phyloP scores from a whole-genome alignment of 176 grass and related monocot genomes.

The Carex pumila region DNA sequence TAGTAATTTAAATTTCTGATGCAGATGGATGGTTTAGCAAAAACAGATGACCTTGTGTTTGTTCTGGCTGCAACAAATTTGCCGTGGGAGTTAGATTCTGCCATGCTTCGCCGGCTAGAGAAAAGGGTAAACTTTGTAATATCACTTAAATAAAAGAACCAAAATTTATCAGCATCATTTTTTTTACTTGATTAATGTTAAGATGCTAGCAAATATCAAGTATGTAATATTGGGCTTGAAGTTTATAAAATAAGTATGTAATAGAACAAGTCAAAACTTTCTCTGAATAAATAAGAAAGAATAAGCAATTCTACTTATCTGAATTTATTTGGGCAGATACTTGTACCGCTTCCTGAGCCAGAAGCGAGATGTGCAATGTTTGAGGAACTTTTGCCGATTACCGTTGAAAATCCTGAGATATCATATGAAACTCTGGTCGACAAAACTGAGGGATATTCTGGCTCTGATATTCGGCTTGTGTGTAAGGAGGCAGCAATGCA shows the following conservation, averaged over 20 bases:
- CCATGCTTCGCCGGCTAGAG: slow-evolving; percentile 88
- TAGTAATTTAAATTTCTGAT: slow-evolving; percentile 23
- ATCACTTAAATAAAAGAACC: neutral
- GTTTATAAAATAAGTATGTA: neutral
- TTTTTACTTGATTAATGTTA: neutral
- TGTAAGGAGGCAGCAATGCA: slow-evolving; percentile 99
- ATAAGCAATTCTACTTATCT: neutral
- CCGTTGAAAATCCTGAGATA: slow-evolving; percentile 40
- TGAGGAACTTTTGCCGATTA: slow-evolving; percentile 57
- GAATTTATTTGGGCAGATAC: slow-evolving; percentile 44
- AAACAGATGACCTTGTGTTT: slow-evolving; percentile 85
- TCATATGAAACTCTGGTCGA: slow-evolving; percentile 60
- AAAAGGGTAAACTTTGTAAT: slow-evolving; percentile 40
- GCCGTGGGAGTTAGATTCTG: slow-evolving; percentile 91
- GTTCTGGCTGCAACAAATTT: slow-evolving; percentile 95
- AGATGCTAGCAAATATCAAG: too few relatives aligned
- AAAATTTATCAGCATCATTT: neutral
- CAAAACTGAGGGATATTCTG: slow-evolving; percentile 84
- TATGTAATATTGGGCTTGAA: neutral
- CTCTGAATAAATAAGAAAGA: neutral
- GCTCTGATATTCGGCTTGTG: slow-evolving; percentile 81
- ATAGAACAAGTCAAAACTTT: neutral
- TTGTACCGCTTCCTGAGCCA: slow-evolving; percentile 86
- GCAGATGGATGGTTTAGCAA: slow-evolving; percentile 98
- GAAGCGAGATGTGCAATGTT: slow-evolving; percentile 89